These are phyloP conservation scores for Platanthera zijinensis DNA, from an alignment of 106 monocot species.

Conservation along the genomic window DNA sequence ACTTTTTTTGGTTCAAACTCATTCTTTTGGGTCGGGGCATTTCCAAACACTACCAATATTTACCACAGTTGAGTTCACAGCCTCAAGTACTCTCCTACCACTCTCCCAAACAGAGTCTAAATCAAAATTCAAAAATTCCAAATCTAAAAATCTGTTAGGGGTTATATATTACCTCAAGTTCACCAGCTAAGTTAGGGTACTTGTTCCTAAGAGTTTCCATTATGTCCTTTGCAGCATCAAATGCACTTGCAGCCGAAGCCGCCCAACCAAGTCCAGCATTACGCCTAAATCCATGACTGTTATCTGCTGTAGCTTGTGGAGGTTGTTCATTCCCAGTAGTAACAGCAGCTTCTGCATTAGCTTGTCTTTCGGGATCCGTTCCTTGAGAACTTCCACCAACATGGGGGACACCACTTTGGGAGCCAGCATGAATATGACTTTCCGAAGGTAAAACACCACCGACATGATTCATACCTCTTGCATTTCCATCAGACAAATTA, in stretches of 20 bases:
- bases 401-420: slow-evolving; percentile 42
- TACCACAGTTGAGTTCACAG: no score
- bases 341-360: slow-evolving; percentile 36
- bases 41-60: no score
- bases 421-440: slow-evolving; percentile 37
- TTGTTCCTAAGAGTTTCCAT: slow-evolving; percentile 98
- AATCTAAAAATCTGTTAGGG: not conserved
- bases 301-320: slow-evolving; percentile 34
- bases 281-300: slow-evolving; percentile 43
- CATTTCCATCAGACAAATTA: slow-evolving; percentile 47
- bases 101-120: no score
- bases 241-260: slow-evolving; percentile 78
- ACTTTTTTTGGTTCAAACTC: no score
- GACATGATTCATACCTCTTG: slow-evolving; percentile 32
- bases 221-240: slow-evolving; percentile 98
- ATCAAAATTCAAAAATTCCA: no score
- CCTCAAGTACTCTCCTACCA: no score
- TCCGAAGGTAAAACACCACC: slow-evolving; percentile 41
- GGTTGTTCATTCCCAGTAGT: slow-evolving; percentile 52
- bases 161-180: slow-evolving; percentile 69
- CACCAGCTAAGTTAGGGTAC: slow-evolving; percentile 83
- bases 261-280: slow-evolving; percentile 58
- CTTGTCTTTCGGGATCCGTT: slow-evolving; percentile 58
- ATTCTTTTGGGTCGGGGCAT: no score
- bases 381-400: slow-evolving; percentile 65